phyloP scores from a whole-genome alignment of 768 basidiomycete species.

The Boletus sensibilis region DNA sequence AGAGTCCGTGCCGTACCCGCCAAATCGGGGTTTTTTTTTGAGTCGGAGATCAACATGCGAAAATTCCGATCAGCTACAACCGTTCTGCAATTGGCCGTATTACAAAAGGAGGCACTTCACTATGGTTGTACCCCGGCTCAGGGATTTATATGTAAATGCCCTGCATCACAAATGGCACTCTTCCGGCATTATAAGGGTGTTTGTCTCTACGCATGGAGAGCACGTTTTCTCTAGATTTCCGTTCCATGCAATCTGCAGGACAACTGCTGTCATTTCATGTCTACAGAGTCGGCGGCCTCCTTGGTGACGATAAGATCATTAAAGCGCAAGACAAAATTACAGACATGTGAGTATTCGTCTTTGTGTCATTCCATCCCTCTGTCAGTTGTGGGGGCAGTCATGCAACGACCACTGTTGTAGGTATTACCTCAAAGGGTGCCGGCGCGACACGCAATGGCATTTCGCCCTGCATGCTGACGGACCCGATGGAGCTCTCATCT shows the following conservation, averaged over 20 bases:
- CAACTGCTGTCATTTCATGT: constrained; percentile 23
- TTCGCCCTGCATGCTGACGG: constrained; percentile 21
- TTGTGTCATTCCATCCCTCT: not conserved
- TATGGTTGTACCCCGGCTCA: not conserved
- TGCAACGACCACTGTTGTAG: constrained; percentile 5
- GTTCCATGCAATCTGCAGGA: constrained; percentile 3
- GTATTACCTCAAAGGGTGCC: constrained; percentile 24
- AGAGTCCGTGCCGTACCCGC: too few relatives aligned
- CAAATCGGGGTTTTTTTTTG: too few relatives aligned
- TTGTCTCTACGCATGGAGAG: not conserved
- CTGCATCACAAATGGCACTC: not conserved
- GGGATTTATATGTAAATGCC: not conserved
- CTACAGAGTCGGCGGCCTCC: constrained; percentile 24
- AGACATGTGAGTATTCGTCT: constrained; percentile 12
- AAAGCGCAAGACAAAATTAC: constrained; percentile 27
- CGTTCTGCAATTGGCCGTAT: too few relatives aligned
- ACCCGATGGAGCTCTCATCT: constrained; percentile 19
- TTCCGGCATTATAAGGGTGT: not conserved
- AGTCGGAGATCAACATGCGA: too few relatives aligned
- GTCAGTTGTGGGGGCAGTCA: not conserved
- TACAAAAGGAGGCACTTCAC: too few relatives aligned
- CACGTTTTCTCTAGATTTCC: not conserved
- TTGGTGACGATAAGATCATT: constrained; percentile 26
- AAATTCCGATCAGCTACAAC: too few relatives aligned
- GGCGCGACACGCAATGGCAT: constrained; percentile 18